These are phyloP conservation scores for Backusella luteola DNA, from an alignment of 192 early-diverging fungal genomes.

Conservation along the genomic window DNA sequence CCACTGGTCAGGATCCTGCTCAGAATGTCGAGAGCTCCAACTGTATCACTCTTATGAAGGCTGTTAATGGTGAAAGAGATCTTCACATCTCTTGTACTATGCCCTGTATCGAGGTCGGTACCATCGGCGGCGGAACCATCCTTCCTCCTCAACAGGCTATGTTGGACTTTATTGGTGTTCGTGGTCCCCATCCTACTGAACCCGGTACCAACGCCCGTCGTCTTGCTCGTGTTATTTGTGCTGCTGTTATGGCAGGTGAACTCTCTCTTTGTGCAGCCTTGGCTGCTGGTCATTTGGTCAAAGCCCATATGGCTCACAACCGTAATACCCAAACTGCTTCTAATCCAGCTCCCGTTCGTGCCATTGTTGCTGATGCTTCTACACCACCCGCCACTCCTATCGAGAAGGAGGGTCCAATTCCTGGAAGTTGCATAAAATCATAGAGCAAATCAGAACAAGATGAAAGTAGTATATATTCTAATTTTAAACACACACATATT, in stretches of 20 bases:
- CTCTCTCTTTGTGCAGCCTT: constrained; percentile 82
- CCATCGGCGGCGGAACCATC: constrained; percentile 87
- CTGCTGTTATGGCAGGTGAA: constrained; percentile 92
- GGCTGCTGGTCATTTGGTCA: constrained; percentile 87
- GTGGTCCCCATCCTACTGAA: constrained; percentile 70
- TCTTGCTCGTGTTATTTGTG: constrained; percentile 83
- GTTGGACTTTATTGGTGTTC: constrained; percentile 85
- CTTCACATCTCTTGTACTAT: constrained; percentile 88
- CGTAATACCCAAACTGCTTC: constrained; percentile 49
- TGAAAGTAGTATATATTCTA: not conserved
- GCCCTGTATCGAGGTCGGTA: constrained; percentile 94
- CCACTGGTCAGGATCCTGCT: constrained; percentile 94
- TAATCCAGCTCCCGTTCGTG: not conserved
- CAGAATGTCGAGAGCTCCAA: constrained; percentile 93
- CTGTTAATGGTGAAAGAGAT: constrained; percentile 72
- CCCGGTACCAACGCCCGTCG: constrained; percentile 87
- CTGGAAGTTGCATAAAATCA: constrained; percentile 46
- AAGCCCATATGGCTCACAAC: constrained; percentile 87
- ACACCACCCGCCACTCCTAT: constrained; percentile 23
- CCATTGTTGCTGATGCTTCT: not conserved
- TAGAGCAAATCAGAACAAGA: constrained; percentile 6
- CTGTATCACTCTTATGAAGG: constrained; percentile 94
- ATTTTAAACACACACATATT: not conserved
- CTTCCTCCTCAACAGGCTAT: constrained; percentile 83
- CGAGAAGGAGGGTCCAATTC: not conserved